Percentiles rank a stretch among this genome's conserved stretches.
Evolutionary conservation across 2,329 filamentous ascomycete species (phyloP).

Genomic region (Elsinoe ampelina): DNA sequence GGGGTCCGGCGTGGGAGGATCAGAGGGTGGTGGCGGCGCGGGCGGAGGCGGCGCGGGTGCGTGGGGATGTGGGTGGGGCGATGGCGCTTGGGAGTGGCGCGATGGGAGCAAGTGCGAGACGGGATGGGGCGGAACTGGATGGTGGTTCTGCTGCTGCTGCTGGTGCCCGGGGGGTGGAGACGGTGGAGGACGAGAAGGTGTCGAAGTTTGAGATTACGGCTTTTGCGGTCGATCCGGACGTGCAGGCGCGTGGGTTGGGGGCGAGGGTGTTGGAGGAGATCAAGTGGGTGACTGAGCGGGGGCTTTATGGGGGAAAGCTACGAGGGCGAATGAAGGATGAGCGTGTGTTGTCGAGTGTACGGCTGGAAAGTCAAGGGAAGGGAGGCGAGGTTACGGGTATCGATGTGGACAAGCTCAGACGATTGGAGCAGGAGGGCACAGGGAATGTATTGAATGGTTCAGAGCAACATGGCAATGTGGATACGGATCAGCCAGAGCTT

Average conservation of each 20-base stretch:
- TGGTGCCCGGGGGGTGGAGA: neutral
- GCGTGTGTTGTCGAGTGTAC: neutral
- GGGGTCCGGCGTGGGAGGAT: neutral
- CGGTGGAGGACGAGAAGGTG: too few species aligned
- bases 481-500: too few species aligned
- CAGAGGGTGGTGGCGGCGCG: too few species aligned
- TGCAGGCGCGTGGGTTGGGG: neutral
- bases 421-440: too few species aligned
- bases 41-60: too few species aligned
- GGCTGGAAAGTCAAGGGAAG: neutral
- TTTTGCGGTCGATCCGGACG: neutral
- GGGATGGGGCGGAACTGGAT: too few species aligned
- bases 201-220: slow-evolving; percentile 6
- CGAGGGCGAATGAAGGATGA: neutral
- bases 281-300: neutral
- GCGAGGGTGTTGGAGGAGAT: neutral
- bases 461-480: too few species aligned
- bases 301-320: neutral
- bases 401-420: neutral
- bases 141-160: too few species aligned
- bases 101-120: too few species aligned
- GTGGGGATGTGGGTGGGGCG: neutral
- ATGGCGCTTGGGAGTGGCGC: too few species aligned
- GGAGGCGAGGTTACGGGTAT: neutral
- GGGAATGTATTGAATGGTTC: too few species aligned